Base-by-base conservation (phyloP, 305 asterid genomes). In the Fraxinus sp. region DNA sequence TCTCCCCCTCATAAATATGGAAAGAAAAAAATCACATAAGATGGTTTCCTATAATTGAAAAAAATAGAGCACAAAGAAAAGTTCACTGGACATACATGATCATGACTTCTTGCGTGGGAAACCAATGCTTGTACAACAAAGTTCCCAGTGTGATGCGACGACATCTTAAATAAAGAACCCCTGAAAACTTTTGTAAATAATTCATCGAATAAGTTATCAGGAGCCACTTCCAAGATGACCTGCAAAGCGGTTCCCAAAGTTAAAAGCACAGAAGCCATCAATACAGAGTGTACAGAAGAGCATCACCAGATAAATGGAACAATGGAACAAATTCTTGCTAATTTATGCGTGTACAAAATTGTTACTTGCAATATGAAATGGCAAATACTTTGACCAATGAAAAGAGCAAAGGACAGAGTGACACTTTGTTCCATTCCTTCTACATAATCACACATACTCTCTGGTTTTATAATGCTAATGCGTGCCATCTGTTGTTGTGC, bases 211-310 rank as follows among this genome's bases (percentile, higher is more conserved):
- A 97, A 77, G 68, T 87, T 41, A 83, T 92, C 96, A 79, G 98
- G 97, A 84, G 98, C 89, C 87, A 93, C 98, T 85, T 92, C 93
- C 93, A 97, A 83, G 81, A 95, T 90, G 85, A 93, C 99, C 99
- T 95, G 97, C 90, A 84, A 83, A 88, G 77, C 66, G 14, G 73
- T 71, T 37, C 37, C 26, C 77, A 35, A 79, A 52, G 33, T 46
- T 57, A 35, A 28, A 76, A 76, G 37, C 43, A 81, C 57, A 64
- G 72, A 68, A 78, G 81, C 70, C 75, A 68, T 2, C 59, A 83
- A 10, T 26, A 26, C 39, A 80, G 57, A 82, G 71, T 71, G 83
- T 13, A 83, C 9, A 55, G 71, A 43, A 66, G 7, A 64, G 66
- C 16, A 32, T 16, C 22, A 14, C 41, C 43, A 68, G 41, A 32